Evolutionary conservation across 1,284 basidiomycete genomes (phyloP).

Genomic region (Marasmius sp.): DNA sequence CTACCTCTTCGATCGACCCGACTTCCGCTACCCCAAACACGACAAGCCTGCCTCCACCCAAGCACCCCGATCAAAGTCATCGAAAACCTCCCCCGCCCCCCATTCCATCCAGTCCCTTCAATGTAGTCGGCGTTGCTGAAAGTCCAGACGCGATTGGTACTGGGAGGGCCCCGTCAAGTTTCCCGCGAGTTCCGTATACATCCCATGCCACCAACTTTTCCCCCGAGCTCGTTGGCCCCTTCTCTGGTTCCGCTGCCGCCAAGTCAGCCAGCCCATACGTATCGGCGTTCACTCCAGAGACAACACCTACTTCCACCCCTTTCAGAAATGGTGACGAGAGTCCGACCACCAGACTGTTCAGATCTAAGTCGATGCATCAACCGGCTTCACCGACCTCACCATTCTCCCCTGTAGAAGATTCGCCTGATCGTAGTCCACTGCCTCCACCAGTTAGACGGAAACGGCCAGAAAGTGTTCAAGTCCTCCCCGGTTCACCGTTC

Average conservation of each 20-base stretch:
- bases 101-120: constrained; percentile 5
- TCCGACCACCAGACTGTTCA: constrained; percentile 38
- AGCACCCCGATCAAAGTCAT: constrained; percentile 53
- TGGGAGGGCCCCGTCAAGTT: constrained; percentile 4
- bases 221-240: constrained; percentile 1
- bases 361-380: constrained; percentile 59
- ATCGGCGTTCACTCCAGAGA: constrained; percentile 3
- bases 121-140: not conserved
- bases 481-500: constrained; percentile 20
- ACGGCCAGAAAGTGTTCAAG: constrained; percentile 65
- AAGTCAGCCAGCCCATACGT: constrained; percentile 12
- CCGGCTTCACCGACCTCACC: constrained; percentile 39
- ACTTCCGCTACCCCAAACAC: constrained; percentile 41
- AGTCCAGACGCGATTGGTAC: no score
- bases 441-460: constrained; percentile 48
- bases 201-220: not conserved
- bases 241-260: not conserved
- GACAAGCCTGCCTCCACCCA: constrained; percentile 50
- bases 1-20: constrained; percentile 11
- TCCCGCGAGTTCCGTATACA: not conserved
- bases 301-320: not conserved
- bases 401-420: not conserved
- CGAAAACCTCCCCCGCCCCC: constrained; percentile 20
- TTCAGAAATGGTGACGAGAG: constrained; percentile 16
- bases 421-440: constrained; percentile 6